Evolutionary conservation across 306 rosid genomes (phyloP).

Genomic region (Acacia melanoxylon): DNA sequence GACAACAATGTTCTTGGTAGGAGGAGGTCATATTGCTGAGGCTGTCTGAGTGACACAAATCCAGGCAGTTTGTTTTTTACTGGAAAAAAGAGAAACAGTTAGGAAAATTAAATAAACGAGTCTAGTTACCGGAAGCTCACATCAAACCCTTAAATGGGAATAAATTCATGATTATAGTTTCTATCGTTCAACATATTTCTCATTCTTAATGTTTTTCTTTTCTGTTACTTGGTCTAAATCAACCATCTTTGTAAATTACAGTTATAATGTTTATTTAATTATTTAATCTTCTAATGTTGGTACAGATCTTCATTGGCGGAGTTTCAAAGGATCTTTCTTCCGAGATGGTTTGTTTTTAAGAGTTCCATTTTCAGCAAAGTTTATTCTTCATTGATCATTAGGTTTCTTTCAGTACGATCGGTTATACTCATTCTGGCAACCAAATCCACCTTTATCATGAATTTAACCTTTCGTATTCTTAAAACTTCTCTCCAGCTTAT

Average conservation of each 20-base stretch:
- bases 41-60: not conserved
- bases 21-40: not conserved
- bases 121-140: not conserved
- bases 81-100: not conserved
- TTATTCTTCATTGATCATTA: not conserved
- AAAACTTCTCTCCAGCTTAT: slow-evolving; percentile 53
- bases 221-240: not conserved
- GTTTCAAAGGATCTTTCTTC: slow-evolving; percentile 73
- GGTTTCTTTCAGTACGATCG: not conserved
- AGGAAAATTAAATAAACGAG: not conserved
- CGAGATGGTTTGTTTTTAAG: slow-evolving; percentile 60
- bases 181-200: not conserved
- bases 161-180: not conserved
- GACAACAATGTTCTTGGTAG: not conserved
- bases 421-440: not conserved
- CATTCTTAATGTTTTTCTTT: not conserved
- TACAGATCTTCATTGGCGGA: slow-evolving; percentile 91
- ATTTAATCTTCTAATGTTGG: slow-evolving; percentile 27
- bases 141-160: not conserved
- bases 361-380: not conserved
- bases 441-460: not conserved
- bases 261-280: slow-evolving; percentile 9
- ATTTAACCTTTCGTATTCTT: not conserved
- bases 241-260: not conserved
- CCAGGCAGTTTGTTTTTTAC: not conserved